These are phyloP conservation scores for Helenozyma rhizophorensis DNA, from an alignment of 805 yeast genomes.

Conservation along the genomic window DNA sequence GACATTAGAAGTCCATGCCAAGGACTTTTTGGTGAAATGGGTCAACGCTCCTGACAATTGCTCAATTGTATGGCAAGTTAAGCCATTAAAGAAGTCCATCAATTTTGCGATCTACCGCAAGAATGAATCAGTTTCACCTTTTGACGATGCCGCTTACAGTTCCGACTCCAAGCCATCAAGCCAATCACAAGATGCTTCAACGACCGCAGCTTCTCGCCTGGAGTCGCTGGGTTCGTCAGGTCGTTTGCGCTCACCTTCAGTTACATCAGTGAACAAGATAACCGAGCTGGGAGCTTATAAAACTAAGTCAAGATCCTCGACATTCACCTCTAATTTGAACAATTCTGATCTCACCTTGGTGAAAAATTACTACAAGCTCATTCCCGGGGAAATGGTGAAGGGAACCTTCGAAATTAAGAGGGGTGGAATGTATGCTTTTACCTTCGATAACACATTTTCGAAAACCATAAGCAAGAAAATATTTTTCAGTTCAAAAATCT, in stretches of 20 bases:
- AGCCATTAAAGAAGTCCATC: constrained; percentile 54
- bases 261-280: constrained; percentile 31
- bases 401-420: constrained; percentile 56
- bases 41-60: constrained; percentile 68
- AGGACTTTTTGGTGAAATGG: constrained; percentile 90
- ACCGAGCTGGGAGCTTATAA: constrained; percentile 28
- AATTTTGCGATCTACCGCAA: constrained; percentile 38
- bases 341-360: constrained; percentile 45
- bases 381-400: constrained; percentile 55
- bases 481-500: constrained; percentile 47
- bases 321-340: constrained; percentile 36
- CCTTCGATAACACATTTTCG: constrained; percentile 89
- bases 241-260: constrained; percentile 24
- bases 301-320: constrained; percentile 32
- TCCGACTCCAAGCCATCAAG: background rate
- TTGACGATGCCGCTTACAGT: too few relatives aligned
- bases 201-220: too few relatives aligned
- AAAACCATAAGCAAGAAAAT: constrained; percentile 81
- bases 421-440: constrained; percentile 79
- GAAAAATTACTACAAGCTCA: constrained; percentile 51
- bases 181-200: too few relatives aligned
- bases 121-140: constrained; percentile 15
- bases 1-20: constrained; percentile 83
- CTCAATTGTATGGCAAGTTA: constrained; percentile 71
- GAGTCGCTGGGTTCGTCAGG: too few relatives aligned